phyloP scores from a whole-genome alignment of 495 filamentous ascomycete species.

The Penicillium flavigenum region DNA sequence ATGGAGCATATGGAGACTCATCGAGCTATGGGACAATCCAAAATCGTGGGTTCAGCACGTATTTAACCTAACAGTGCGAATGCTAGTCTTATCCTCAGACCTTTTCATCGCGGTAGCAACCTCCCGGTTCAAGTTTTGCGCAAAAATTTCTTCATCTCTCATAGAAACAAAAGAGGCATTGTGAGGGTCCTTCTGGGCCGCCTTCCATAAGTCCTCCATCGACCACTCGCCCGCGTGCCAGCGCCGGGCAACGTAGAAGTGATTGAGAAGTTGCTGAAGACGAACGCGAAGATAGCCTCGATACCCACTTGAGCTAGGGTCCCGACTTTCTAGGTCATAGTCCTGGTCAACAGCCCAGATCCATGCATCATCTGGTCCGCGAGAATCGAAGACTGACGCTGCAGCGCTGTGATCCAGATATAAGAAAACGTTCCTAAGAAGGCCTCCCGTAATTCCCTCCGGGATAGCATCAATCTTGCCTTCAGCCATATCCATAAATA shows the following conservation, averaged over 20 bases:
- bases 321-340: neutral
- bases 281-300: constrained; percentile 8
- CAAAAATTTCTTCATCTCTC: constrained; percentile 5
- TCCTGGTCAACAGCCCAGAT: constrained; percentile 11
- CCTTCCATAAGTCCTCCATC: constrained; percentile 7
- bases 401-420: constrained; percentile 4
- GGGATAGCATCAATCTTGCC: neutral
- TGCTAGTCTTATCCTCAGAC: too few species aligned
- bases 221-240: constrained; percentile 7
- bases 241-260: constrained; percentile 9
- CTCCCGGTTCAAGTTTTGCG: neutral
- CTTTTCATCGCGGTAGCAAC: neutral
- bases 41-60: too few species aligned
- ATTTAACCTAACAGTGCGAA: too few species aligned
- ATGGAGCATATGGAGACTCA: too few species aligned
- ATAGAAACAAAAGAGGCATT: constrained; percentile 11
- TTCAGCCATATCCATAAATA: neutral
- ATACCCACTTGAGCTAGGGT: neutral
- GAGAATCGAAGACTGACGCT: constrained; percentile 4
- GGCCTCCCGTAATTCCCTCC: neutral
- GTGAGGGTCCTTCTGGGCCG: constrained; percentile 11
- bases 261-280: constrained; percentile 9
- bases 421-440: constrained; percentile 10
- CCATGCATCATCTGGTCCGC: neutral
- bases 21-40: too few species aligned